Percentiles rank a stretch among this genome's conserved stretches.
Evolutionary conservation across 1,284 basidiomycete genomes (phyloP).

Genomic region (Naganishia sp.): DNA sequence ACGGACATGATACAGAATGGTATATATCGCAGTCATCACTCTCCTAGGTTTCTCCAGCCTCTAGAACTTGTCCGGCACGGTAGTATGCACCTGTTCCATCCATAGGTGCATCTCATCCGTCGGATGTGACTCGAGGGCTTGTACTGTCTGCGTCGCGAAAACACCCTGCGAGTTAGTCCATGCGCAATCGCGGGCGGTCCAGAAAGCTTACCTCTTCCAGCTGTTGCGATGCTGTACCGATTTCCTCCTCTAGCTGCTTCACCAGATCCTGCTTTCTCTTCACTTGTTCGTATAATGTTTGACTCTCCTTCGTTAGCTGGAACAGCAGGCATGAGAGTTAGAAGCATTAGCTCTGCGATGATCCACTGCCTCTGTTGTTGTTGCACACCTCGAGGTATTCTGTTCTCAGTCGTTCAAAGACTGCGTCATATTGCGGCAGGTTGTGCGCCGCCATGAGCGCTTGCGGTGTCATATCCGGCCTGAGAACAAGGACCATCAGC

Average conservation of each 20-base stretch:
- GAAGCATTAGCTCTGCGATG: not conserved
- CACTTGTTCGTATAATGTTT: conserved; percentile 41
- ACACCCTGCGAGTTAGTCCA: not conserved
- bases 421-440: conserved; percentile 48
- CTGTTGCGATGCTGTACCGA: conserved; percentile 47
- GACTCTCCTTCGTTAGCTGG: conserved; percentile 29
- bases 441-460: conserved; percentile 45
- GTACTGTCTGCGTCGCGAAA: conserved; percentile 42
- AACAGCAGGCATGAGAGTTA: not conserved
- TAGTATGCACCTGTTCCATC: conserved; percentile 41
- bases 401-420: conserved; percentile 42
- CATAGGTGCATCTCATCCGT: conserved; percentile 47
- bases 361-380: too few relatives aligned
- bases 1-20: not conserved
- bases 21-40: not conserved
- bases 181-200: not conserved
- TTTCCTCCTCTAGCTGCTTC: conserved; percentile 43
- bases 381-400: conserved; percentile 48
- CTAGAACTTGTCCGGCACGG: conserved; percentile 21
- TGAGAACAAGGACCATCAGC: conserved; percentile 18
- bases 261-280: conserved; percentile 45
- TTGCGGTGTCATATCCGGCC: conserved; percentile 46
- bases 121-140: conserved; percentile 47
- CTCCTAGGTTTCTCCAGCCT: not conserved
- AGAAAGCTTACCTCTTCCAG: conserved; percentile 45